Evolutionary conservation across 441 rosid species (phyloP), one percentile per base, ranked within the genome.

Genomic region (Adansonia madagascariensis): DNA sequence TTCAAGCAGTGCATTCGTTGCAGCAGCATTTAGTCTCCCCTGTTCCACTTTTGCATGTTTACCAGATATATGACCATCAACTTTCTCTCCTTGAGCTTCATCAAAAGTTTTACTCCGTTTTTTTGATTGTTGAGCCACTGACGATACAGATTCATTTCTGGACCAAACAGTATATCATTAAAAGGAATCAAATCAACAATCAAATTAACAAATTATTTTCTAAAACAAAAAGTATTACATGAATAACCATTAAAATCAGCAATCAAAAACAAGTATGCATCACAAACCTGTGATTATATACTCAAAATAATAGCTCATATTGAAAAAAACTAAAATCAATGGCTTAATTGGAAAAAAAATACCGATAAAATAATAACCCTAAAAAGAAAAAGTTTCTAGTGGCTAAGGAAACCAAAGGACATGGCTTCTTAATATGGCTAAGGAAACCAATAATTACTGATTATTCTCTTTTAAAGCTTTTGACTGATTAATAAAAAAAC

Each of bases 41-140:
- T 70, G 69, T 41, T 78, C 83, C 81, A 84, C 49, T 78, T 80
- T 83, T 20, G 74, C 75, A 77, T 79, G 79, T 57, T 84, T 84
- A 60, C 55, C 71, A 31, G 75, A 81, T 46, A 72, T 7, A 53
- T 53, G 44, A 71, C 27, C 81, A 65, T 81, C 79, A 17, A 39
- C 75, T 31, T 66, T 79, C 39, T 77, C 82, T 73, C 70, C 78
- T 39, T 61, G 50, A 70, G 77, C 65, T 66, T 75, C 78, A 11
- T 31, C 68, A 49, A 72, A 24, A 52, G 75, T 66, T 65, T 77
- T 79, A 52, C 71, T 77, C 41, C 80, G 76, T 62, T 79, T 81
- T 78, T 76, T 84, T 47, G 79, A 64, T 31, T 75, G 84, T 55
- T 68, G 50, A 65, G 80, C 62, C 71, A 47, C 43, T 59, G 74